Conservation (phyloP, 768 basidiomycete species). For the Pleurotus citrinopileatus region DNA sequence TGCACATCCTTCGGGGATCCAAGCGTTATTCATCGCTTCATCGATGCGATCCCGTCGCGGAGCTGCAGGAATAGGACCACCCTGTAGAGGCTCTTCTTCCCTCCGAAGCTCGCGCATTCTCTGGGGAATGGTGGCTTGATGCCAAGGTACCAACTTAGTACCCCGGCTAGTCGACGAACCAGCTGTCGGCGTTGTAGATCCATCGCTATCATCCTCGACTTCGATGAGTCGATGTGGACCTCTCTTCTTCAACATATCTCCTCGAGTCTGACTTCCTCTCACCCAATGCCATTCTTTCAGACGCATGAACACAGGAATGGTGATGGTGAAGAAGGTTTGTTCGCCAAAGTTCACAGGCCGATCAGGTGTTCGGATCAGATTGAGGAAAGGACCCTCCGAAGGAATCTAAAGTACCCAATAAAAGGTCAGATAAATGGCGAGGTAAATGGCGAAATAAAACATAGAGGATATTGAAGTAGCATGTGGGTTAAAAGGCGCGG, state of each 20-base stretch:
- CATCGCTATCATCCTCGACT: not conserved
- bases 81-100: slow-evolving; percentile 23
- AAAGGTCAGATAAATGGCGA: not conserved
- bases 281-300: slow-evolving; percentile 51
- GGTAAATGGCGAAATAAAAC: not conserved
- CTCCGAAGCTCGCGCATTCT: slow-evolving; percentile 19
- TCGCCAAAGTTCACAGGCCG: slow-evolving; percentile 25
- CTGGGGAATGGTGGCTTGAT: not conserved
- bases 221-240: too few relatives aligned
- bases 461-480: not conserved
- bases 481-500: not conserved
- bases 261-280: not conserved
- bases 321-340: slow-evolving; percentile 22
- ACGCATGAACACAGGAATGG: slow-evolving; percentile 56
- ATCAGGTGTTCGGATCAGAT: slow-evolving; percentile 20
- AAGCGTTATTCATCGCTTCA: slow-evolving; percentile 37
- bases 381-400: slow-evolving; percentile 24
- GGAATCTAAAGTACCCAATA: slow-evolving; percentile 27
- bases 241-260: not conserved
- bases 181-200: too few relatives aligned
- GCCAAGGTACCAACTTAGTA: not conserved
- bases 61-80: not conserved
- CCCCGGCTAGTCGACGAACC: too few relatives aligned
- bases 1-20: slow-evolving; percentile 30
- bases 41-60: slow-evolving; percentile 18